These are phyloP conservation scores for Hirsutella minnesotensis DNA, from an alignment of 2,329 filamentous ascomycete genomes.

Conservation along the genomic window DNA sequence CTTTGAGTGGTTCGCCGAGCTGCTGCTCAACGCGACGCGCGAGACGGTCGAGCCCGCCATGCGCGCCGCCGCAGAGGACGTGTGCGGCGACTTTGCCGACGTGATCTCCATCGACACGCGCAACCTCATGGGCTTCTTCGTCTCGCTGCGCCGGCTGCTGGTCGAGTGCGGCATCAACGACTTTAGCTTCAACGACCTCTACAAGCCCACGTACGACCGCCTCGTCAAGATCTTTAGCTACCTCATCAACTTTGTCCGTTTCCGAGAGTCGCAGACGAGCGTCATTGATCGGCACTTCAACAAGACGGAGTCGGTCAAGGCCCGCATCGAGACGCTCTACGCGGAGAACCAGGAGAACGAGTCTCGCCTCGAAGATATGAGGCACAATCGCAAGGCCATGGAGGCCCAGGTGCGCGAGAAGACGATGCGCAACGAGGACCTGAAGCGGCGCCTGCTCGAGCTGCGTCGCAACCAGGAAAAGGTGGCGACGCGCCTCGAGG, in stretches of 20 bases:
- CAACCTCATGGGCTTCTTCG: slow-evolving; percentile 93
- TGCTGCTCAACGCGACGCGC: slow-evolving; percentile 85
- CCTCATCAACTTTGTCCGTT: slow-evolving; percentile 96
- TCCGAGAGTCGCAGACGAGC: slow-evolving; percentile 81
- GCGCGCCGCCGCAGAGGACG: slow-evolving; percentile 79
- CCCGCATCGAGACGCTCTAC: slow-evolving; percentile 76
- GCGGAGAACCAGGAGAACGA: slow-evolving; percentile 81
- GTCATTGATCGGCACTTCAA: slow-evolving; percentile 93
- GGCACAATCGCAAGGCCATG: slow-evolving; percentile 65
- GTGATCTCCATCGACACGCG: slow-evolving; percentile 78
- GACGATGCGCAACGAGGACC: slow-evolving; percentile 71
- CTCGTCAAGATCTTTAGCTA: slow-evolving; percentile 94
- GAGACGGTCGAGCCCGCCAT: slow-evolving; percentile 92
- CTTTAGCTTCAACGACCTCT: slow-evolving; percentile 86
- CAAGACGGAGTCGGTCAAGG: slow-evolving; percentile 75
- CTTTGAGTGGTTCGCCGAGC: slow-evolving; percentile 93
- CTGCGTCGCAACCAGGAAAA: slow-evolving; percentile 72
- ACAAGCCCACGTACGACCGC: slow-evolving; percentile 79
- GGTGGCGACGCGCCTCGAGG: slow-evolving; percentile 71
- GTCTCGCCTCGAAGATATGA: slow-evolving; percentile 66
- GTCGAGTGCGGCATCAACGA: slow-evolving; percentile 84
- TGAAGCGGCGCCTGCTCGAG: slow-evolving; percentile 73
- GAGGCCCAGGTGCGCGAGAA: slow-evolving; percentile 77
- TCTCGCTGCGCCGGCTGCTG: slow-evolving; percentile 67
- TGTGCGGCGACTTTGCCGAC: slow-evolving; percentile 75